Conservation (phyloP, 192 early-diverging fungal genomes). For the Pilaira anomala region DNA sequence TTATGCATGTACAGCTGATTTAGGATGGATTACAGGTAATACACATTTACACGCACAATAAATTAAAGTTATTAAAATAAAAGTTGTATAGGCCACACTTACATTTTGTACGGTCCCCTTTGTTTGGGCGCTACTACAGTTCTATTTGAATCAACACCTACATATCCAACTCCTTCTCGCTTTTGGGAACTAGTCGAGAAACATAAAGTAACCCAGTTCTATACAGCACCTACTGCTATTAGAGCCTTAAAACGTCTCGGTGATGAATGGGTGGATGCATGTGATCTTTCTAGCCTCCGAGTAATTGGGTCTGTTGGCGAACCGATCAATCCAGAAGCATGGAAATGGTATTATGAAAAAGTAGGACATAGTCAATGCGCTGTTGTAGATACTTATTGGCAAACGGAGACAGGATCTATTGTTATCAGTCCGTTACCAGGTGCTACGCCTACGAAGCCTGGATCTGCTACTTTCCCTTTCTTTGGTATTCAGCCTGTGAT, state of each 20-base stretch:
- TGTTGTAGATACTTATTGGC: slow-evolving; percentile 97
- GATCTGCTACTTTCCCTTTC: slow-evolving; percentile 94
- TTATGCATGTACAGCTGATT: slow-evolving; percentile 93
- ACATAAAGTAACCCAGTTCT: slow-evolving; percentile 94
- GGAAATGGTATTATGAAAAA: slow-evolving; percentile 93
- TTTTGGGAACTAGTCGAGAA: slow-evolving; percentile 84
- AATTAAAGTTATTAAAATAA: too few relatives aligned
- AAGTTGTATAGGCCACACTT: slow-evolving; percentile 55
- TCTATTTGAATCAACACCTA: slow-evolving; percentile 90
- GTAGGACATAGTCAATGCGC: slow-evolving; percentile 83
- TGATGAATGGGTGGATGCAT: slow-evolving; percentile 70
- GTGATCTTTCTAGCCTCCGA: slow-evolving; percentile 79
- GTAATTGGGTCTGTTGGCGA: slow-evolving; percentile 95
- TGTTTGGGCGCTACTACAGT: slow-evolving; percentile 85
- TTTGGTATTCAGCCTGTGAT: slow-evolving; percentile 90
- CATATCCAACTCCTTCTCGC: slow-evolving; percentile 81
- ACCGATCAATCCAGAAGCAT: slow-evolving; percentile 97
- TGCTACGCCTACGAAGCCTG: slow-evolving; percentile 87
- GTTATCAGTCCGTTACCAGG: slow-evolving; percentile 88
- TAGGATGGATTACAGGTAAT: slow-evolving; percentile 80
- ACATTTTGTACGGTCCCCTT: slow-evolving; percentile 88
- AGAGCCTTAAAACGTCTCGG: slow-evolving; percentile 85
- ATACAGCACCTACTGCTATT: slow-evolving; percentile 97
- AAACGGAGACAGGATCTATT: slow-evolving; percentile 93
- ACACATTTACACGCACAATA: too few relatives aligned